Evolutionary conservation across 805 yeast genomes (phyloP).

Genomic region (Sugiyamaella mastotermitis): DNA sequence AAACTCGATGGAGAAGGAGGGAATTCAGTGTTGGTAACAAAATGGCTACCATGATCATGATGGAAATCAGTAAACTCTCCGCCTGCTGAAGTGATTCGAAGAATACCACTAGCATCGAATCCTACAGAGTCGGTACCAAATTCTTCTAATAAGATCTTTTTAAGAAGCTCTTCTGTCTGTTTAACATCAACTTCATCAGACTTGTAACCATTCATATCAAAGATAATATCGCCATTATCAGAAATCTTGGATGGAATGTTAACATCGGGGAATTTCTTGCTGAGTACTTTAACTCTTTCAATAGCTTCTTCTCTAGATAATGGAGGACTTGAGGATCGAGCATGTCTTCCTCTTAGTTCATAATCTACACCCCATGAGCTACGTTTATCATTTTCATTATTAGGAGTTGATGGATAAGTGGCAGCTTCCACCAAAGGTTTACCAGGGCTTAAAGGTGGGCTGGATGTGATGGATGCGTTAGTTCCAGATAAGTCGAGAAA

Average conservation of each 20-base stretch:
- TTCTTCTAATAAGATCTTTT: constrained; percentile 70
- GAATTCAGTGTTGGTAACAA: background rate
- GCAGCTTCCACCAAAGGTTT: background rate
- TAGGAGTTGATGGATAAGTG: background rate
- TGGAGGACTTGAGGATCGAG: constrained; percentile 14
- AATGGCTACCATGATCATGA: background rate
- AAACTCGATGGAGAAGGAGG: no score
- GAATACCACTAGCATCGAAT: constrained; percentile 29
- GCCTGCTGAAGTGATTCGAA: constrained; percentile 24
- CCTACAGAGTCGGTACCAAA: constrained; percentile 35
- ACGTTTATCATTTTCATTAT: constrained; percentile 1
- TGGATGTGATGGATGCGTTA: background rate
- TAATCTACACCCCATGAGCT: background rate
- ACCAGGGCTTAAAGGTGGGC: constrained; percentile 5
- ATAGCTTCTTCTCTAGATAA: constrained; percentile 37
- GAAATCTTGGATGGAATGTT: constrained; percentile 86
- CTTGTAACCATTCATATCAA: constrained; percentile 96
- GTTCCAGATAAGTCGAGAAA: constrained; percentile 37
- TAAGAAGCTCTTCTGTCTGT: constrained; percentile 69
- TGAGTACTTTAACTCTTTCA: constrained; percentile 56
- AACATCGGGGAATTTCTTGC: constrained; percentile 57
- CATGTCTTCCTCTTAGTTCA: no score
- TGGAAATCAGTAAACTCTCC: background rate
- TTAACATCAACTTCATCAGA: constrained; percentile 75
- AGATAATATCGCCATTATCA: constrained; percentile 79